A percentile compares a stretch with the other conserved stretches of the same genome.
Evolutionary conservation across 164 flowering plant genomes (phyloP).

Genomic region (Berberis vulgaris): DNA sequence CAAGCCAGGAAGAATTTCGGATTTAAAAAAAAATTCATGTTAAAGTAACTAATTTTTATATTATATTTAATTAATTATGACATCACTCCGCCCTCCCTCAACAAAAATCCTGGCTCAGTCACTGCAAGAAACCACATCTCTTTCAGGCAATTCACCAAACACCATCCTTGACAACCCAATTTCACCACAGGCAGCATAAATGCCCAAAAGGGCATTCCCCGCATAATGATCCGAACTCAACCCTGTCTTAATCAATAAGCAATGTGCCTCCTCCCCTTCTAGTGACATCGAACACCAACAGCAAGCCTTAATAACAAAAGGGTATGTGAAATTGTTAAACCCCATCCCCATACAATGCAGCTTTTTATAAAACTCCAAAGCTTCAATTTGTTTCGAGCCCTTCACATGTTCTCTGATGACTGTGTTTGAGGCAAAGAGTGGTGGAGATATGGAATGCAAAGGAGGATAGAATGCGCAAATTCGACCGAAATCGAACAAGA

Average conservation of each 20-base stretch:
- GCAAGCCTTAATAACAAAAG: slow-evolving; percentile 42
- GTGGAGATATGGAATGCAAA: slow-evolving; percentile 19
- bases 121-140: slow-evolving; percentile 56
- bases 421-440: slow-evolving; percentile 41
- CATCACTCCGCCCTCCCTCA: too few species aligned
- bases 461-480: slow-evolving; percentile 20
- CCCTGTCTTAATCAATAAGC: slow-evolving; percentile 31
- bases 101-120: too few species aligned
- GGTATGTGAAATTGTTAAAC: slow-evolving; percentile 44
- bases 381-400: slow-evolving; percentile 25
- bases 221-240: slow-evolving; percentile 28
- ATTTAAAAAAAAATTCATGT: too few species aligned
- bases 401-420: slow-evolving; percentile 31
- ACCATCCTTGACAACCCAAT: slow-evolving; percentile 26
- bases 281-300: slow-evolving; percentile 25
- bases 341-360: slow-evolving; percentile 17
- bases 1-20: too few species aligned
- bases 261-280: slow-evolving; percentile 33
- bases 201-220: slow-evolving; percentile 36
- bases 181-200: slow-evolving; percentile 34
- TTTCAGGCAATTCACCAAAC: slow-evolving; percentile 51
- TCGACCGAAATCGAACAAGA: slow-evolving; percentile 22
- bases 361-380: slow-evolving; percentile 24
- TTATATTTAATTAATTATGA: too few species aligned
- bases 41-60: too few species aligned